phyloP scores from a whole-genome alignment of 2,329 filamentous ascomycete genomes.

The Aspergillus costaricaensis region DNA sequence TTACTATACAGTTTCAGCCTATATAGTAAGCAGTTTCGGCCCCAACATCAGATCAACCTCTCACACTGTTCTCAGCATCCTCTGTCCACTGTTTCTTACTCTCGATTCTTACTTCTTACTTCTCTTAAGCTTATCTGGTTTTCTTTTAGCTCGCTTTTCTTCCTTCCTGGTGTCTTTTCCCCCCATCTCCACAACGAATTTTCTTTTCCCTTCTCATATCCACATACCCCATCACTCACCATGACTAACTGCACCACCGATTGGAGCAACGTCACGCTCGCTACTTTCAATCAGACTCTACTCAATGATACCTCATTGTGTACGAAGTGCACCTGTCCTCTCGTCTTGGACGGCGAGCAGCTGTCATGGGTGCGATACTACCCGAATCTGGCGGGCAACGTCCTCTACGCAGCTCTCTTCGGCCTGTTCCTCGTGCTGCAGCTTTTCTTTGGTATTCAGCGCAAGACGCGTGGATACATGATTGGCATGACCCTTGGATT shows the following conservation, averaged over 20 bases:
- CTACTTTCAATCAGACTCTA: neutral
- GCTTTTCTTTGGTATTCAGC: conserved; percentile 44
- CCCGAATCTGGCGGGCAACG: conserved; percentile 57
- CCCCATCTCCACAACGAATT: neutral
- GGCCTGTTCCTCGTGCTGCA: conserved; percentile 46
- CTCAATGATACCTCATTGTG: neutral
- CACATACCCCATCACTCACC: neutral
- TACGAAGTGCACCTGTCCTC: neutral
- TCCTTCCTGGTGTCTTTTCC: neutral
- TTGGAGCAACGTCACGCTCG: neutral
- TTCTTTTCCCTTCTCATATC: neutral
- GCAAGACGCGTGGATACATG: conserved; percentile 53
- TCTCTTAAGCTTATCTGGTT: neutral
- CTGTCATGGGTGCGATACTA: conserved; percentile 43
- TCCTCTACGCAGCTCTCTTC: conserved; percentile 55
- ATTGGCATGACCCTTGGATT: conserved; percentile 57
- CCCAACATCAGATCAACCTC: neutral
- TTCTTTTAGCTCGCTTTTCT: neutral
- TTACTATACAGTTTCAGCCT: neutral
- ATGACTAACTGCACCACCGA: neutral
- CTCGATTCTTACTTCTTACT: neutral
- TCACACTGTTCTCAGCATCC: neutral
- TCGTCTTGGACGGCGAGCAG: neutral
- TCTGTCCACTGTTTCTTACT: neutral
- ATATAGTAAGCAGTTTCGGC: neutral